Evolutionary conservation across 2,329 filamentous ascomycete species (phyloP).

Genomic region (Paecilomyces niveus): DNA sequence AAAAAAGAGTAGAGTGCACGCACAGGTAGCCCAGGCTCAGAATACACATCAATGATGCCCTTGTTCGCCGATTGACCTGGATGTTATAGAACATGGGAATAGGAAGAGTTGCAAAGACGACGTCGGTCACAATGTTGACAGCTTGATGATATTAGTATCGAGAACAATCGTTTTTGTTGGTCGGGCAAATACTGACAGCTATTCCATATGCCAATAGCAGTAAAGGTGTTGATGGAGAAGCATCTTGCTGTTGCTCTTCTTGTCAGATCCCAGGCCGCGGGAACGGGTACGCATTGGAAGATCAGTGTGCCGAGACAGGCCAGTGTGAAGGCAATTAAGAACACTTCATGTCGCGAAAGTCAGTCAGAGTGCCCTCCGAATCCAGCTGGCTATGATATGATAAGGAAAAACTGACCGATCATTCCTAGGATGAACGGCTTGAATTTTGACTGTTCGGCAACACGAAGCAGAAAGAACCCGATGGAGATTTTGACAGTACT

Average conservation of each 20-base stretch:
- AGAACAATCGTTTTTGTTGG: no score
- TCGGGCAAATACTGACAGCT: slow-evolving; percentile 24
- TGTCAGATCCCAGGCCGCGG: slow-evolving; percentile 37
- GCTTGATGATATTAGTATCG: slow-evolving; percentile 14
- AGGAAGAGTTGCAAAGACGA: slow-evolving; percentile 38
- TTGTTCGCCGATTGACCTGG: slow-evolving; percentile 31
- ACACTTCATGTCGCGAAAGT: slow-evolving; percentile 25
- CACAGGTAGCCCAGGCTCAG: slow-evolving; percentile 39
- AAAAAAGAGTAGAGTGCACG: slow-evolving; percentile 1
- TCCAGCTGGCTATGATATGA: not conserved
- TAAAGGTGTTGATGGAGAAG: slow-evolving; percentile 34
- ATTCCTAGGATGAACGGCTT: slow-evolving; percentile 29
- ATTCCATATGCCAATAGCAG: slow-evolving; percentile 42
- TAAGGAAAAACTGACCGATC: slow-evolving; percentile 28
- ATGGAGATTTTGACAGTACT: slow-evolving; percentile 39
- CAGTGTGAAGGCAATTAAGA: slow-evolving; percentile 19
- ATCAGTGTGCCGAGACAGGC: slow-evolving; percentile 41
- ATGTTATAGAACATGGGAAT: slow-evolving; percentile 35
- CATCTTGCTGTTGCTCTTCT: slow-evolving; percentile 36
- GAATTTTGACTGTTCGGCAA: slow-evolving; percentile 31
- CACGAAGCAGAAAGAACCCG: slow-evolving; percentile 35
- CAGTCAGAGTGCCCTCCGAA: not conserved
- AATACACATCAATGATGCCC: slow-evolving; percentile 30
- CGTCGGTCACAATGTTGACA: slow-evolving; percentile 40
- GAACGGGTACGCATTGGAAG: slow-evolving; percentile 41